Evolutionary conservation across 139 green algal genomes (phyloP).

Genomic region (Ettlia oleoabundans): DNA sequence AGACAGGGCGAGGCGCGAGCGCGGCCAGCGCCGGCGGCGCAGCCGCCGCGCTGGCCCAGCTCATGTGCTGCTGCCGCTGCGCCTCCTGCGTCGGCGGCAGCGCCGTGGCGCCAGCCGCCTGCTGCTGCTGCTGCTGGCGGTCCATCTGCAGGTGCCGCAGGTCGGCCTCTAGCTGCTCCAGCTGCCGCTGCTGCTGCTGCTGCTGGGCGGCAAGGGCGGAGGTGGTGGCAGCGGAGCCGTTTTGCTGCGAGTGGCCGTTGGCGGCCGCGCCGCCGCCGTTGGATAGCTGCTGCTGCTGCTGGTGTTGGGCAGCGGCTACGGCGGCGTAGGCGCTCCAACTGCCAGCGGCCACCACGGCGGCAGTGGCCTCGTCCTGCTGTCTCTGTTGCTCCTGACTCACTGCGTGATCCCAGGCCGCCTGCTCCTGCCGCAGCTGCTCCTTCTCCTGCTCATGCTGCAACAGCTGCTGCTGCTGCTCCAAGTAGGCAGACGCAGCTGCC

Average conservation of each 20-base stretch:
- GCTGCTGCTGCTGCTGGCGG: slow-evolving; percentile 1
- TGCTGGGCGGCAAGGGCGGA: background rate
- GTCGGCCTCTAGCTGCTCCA: background rate
- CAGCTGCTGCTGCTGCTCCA: slow-evolving; percentile 16
- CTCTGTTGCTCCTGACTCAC: background rate
- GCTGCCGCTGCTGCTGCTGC: slow-evolving; percentile 27
- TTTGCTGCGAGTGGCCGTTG: slow-evolving; percentile 14
- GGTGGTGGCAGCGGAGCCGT: background rate
- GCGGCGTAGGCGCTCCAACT: background rate
- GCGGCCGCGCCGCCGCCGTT: background rate
- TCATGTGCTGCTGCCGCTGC: background rate
- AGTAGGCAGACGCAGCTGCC: background rate
- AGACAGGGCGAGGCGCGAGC: background rate
- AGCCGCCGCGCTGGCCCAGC: background rate
- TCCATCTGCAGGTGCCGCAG: slow-evolving; percentile 14
- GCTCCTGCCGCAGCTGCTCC: background rate
- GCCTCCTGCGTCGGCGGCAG: background rate
- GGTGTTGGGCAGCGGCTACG: no score
- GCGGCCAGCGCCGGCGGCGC: background rate
- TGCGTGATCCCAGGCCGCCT: background rate
- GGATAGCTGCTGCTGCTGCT: background rate
- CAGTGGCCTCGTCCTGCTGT: background rate
- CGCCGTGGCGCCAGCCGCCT: background rate
- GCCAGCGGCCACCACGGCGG: background rate
- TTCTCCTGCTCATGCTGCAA: background rate